Conservation (phyloP, 768 basidiomycete species). For the Tricholoma terreum region DNA sequence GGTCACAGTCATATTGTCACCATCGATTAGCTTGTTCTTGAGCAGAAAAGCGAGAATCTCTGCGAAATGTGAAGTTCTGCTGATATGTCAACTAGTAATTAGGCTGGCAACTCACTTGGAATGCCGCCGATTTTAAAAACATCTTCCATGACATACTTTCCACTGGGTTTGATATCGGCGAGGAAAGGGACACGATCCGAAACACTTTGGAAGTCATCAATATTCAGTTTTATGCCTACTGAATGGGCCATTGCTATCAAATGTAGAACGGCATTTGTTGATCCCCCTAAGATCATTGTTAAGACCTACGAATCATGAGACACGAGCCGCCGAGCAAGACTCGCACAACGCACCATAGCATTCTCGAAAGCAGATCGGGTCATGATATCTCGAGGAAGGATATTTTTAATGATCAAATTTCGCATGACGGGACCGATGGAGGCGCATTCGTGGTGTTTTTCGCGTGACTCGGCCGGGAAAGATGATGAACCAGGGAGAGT, state of each 20-base stretch:
- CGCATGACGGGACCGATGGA: constrained; percentile 80
- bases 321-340: constrained; percentile 4
- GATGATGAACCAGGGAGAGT: constrained; percentile 95
- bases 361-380: constrained; percentile 96
- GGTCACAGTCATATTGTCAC: constrained; percentile 88
- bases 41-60: constrained; percentile 84
- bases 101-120: constrained; percentile 61
- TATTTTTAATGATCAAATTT: constrained; percentile 85
- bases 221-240: constrained; percentile 80
- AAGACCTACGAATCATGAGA: constrained; percentile 58
- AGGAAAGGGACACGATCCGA: constrained; percentile 93
- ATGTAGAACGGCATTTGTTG: constrained; percentile 96
- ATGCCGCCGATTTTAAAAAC: constrained; percentile 95
- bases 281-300: constrained; percentile 96
- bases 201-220: constrained; percentile 93
- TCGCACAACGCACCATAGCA: constrained; percentile 68
- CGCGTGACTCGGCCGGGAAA: constrained; percentile 88
- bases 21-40: constrained; percentile 86
- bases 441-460: constrained; percentile 84
- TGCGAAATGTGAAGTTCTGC: constrained; percentile 26
- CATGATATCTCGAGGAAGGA: constrained; percentile 95
- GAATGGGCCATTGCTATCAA: constrained; percentile 96
- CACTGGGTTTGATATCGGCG: constrained; percentile 95
- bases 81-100: not conserved
- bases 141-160: constrained; percentile 99